Evolutionary conservation across 257 asterid genomes (phyloP), one percentile per base, ranked within the genome.

Genomic region (Nicotiana obtusifolia): DNA sequence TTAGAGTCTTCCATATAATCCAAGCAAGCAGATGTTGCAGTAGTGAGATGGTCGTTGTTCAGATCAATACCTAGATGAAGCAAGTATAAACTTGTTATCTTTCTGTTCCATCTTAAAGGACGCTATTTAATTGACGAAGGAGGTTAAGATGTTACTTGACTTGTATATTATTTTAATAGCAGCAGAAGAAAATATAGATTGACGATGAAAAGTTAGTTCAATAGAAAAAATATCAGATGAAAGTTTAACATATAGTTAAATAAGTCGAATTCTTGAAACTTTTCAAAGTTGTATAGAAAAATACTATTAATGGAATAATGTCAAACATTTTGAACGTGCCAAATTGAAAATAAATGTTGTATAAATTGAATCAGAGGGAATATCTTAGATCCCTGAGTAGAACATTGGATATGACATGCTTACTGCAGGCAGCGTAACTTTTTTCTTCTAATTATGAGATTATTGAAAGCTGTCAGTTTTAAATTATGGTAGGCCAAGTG

Each of bases 391-490:
- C 60, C 47, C 78, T 35, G 24, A 73, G 61, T 47, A 44, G 61
- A 73, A 20, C 78, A 22, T 73, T 24, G 78, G 78, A 73, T 71
- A 73, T 73, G 60, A 47, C 79, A 15, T 73, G 35, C 61, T 73
- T 47, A 47, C 61, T 73, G 41, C 20, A 69, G 59, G 47, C 7
- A 41, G 35, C 20, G 22, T 14, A 14, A 1, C 17, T 3, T 20
- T 71, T 13, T 47, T 24, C 4, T 49, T 8, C 11, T 44, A 71
- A 13, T 73, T 47, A 7, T 73, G 2, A 73, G 61, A 16, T 73
- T 47, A 15, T 47, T 15, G 35, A 37, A 7, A 73, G 24, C 41
- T 22, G 24, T 24, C 62, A 22, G 15, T 73, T 47, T 73, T 44
- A 24, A 49, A 73, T 53, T 73, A 6, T 35, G 15, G 24, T 35